Percentiles rank a stretch among this genome's conserved stretches.
Evolutionary conservation across 2,329 filamentous ascomycete genomes (phyloP).

Genomic region (Alternaria dauci): DNA sequence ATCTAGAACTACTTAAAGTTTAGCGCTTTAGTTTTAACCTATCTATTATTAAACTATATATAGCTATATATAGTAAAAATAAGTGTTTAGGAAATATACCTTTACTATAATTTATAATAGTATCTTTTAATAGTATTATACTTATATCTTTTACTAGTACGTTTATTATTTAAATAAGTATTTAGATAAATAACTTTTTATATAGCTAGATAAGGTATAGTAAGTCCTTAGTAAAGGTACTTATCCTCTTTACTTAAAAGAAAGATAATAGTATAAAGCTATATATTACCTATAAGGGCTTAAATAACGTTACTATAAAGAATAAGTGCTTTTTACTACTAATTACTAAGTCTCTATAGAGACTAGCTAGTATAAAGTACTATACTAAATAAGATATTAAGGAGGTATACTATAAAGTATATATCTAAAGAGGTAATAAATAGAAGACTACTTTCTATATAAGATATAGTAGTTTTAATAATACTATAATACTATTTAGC

Average conservation of each 20-base stretch:
- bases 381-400: not conserved
- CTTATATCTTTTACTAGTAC: too few species aligned
- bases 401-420: not conserved
- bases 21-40: too few species aligned
- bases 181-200: not conserved
- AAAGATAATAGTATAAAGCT: not conserved
- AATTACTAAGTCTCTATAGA: not conserved
- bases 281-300: not conserved
- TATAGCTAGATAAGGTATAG: not conserved
- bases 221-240: not conserved
- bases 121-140: too few species aligned
- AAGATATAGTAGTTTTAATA: not conserved
- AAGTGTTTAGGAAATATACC: too few species aligned
- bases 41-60: too few species aligned
- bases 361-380: not conserved
- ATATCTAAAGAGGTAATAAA: not conserved
- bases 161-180: not conserved
- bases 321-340: not conserved
- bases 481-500: not conserved
- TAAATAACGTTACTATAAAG: conserved; percentile 3
- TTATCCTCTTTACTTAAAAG: not conserved
- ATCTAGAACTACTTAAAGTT: too few species aligned
- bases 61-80: too few species aligned
- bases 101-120: too few species aligned
- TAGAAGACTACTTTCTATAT: not conserved